Evolutionary conservation across 2,329 filamentous ascomycete species (phyloP), one percentile per base, ranked within the genome.

Genomic region (Nannizziopsis arthrosporioides): DNA sequence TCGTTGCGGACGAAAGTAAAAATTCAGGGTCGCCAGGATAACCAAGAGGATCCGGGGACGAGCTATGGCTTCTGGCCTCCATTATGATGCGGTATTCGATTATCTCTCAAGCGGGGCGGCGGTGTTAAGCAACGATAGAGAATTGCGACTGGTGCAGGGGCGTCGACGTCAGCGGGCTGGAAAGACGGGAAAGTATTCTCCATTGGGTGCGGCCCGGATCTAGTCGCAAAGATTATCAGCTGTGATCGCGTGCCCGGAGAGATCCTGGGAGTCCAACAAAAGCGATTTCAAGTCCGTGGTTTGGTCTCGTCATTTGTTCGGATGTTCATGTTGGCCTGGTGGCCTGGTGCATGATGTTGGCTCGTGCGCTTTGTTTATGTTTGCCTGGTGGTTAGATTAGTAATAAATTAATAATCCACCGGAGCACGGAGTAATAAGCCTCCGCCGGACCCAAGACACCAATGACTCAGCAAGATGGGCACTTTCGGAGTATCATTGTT

Each of bases 1-100:
- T 67, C 11, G 61, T 59, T 1, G 67, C 67, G 4, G 67, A 69
- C 15, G 67, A 68, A 27, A 69, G 62, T 30, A 69, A 55, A 54
- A 68, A 69, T 15, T 68, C 62, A 32, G 59, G 61, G 54, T 69
- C 65, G 48, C 65, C 67, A 51, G 67, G 61, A 41, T 67, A 66
- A 19, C 62, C 66, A 49, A 69, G 60, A 45, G 68, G 59, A 59
- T 69, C 67, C 40, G 67, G 66, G 37, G 67, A 69, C 50, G 67
- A 69, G 54, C 60, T 68, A 44, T 57, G 49, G 51, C 59, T 67
- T 55, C 60, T 62, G 50, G 61, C 61, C 48, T 59, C 59, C 59
- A 66, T 63, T 49, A 46, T 50, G 38, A 51, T 39, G 17, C 15
- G 18, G 31, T 31, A 36, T 41, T 35, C 36, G 41, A n/a, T 32